Percentiles rank a stretch among this genome's conserved stretches.
Conservation (phyloP, 495 filamentous ascomycete species). For the Immersiella caudata region DNA sequence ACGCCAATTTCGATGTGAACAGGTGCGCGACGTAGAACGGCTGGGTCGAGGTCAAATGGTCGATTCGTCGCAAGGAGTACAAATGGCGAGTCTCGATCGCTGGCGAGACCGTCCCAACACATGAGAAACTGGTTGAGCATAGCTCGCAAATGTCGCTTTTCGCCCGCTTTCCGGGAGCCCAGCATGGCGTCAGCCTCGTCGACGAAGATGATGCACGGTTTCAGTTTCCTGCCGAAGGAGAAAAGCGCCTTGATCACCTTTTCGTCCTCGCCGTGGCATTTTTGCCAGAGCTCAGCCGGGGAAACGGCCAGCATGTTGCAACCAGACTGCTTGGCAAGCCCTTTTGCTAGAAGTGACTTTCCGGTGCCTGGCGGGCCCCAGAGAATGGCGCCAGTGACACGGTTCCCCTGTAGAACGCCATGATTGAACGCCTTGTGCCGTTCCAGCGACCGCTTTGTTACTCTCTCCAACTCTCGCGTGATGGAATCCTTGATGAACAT, state of each 20-base stretch:
- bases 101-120: conserved; percentile 30
- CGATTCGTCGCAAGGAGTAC: conserved; percentile 32
- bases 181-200: conserved; percentile 37
- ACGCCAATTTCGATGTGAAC: conserved; percentile 26
- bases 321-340: conserved; percentile 17
- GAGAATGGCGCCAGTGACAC: conserved; percentile 83
- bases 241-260: conserved; percentile 33
- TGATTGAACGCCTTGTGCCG: not conserved
- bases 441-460: not conserved
- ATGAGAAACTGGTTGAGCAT: conserved; percentile 32
- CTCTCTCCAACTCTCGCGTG: not conserved
- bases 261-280: conserved; percentile 27
- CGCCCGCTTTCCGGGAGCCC: conserved; percentile 8
- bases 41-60: conserved; percentile 31
- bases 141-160: conserved; percentile 17
- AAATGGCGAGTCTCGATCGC: conserved; percentile 16
- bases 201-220: conserved; percentile 34
- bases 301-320: conserved; percentile 25
- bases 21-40: conserved; percentile 28
- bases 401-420: conserved; percentile 19
- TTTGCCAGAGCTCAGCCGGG: conserved; percentile 16
- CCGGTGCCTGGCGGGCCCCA: conserved; percentile 93
- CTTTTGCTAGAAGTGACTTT: conserved; percentile 61
- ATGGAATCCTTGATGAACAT: conserved; percentile 4
- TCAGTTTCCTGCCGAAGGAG: conserved; percentile 25